Base-by-base conservation (phyloP, 495 filamentous ascomycete genomes). In the Hypoxylon intermedium region DNA sequence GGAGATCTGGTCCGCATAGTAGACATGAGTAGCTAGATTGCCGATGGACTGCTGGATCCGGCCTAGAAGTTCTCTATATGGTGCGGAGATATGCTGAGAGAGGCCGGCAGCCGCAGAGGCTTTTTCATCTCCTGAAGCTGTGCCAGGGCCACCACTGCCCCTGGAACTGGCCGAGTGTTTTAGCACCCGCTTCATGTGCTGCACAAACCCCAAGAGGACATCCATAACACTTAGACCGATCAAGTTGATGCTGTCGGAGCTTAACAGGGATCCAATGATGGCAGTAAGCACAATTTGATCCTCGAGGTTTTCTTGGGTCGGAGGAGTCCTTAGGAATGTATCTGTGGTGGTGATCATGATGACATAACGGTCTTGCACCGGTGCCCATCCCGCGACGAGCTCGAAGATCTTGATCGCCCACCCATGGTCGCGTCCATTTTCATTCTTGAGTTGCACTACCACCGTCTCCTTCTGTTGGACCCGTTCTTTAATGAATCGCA, bases 151-250 rank as follows among this genome's bases (percentile, higher is more conserved):
- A 16, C 38, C 57, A 16, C 60, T 75, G 50, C 69, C 71, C 23
- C 75, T 76, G n/a, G 75, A 78, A 37, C 74, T 67, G n/a, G 75
- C 79, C 23, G 81, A 83, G 23, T 87, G 72, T 50, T 91, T 87
- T 2, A 96, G 80, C 12, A 93, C 73, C 46, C 83, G 79, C 51
- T 91, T 83, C 59, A 90, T 88, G 53, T 94, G 91, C 36, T 87
- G 85, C 49, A 96, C 81, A 5, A 97, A 79, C 15, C 90, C 89
- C 16, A 93, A 76, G 15, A 96, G 77, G 5, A 96, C 85, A 69
- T 97, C 93, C 82, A 96, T 97, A 18, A 96, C 88, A 65, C 91
- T 96, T 34, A 97, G 79, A 1, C 93, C 93, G 54, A 97, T 96
- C 72, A 97, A 83, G 70, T 96, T 97, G 64, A 96, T 86, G 23